These are phyloP conservation scores for Coemansia sp. DNA, from an alignment of 192 early-diverging fungal species.

Conservation along the genomic window DNA sequence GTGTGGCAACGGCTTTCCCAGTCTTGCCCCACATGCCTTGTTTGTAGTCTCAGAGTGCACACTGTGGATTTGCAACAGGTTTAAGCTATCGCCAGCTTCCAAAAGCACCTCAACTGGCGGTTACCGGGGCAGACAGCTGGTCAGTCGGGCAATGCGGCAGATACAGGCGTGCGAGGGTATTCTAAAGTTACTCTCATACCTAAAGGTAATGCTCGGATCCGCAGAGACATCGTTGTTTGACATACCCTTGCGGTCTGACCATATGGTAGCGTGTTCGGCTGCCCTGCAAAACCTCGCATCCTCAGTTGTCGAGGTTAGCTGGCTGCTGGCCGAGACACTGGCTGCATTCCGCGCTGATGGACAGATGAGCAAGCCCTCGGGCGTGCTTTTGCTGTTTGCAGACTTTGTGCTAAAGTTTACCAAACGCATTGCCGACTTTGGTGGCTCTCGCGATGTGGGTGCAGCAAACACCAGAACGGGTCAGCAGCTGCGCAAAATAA, in stretches of 20 bases:
- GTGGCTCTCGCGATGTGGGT: conserved; percentile 5
- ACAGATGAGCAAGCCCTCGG: conserved; percentile 21
- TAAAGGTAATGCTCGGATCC: conserved; percentile 13
- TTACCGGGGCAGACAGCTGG: conserved; percentile 25
- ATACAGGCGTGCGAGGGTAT: conserved; percentile 30
- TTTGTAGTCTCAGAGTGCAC: conserved; percentile 40
- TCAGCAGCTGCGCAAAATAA: conserved; percentile 26
- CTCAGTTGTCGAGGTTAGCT: conserved; percentile 44
- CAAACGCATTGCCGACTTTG: conserved; percentile 28
- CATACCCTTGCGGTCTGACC: conserved; percentile 9
- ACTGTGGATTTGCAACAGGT: conserved; percentile 24
- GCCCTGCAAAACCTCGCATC: conserved; percentile 30
- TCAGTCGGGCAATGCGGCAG: conserved; percentile 37
- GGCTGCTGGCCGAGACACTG: conserved; percentile 36
- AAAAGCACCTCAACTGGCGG: background rate
- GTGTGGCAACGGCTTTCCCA: conserved; percentile 29
- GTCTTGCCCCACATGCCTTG: conserved; percentile 25
- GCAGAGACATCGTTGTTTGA: conserved; percentile 8
- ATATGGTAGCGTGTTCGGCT: background rate
- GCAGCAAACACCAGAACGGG: background rate
- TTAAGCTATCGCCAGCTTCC: background rate
- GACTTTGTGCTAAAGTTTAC: conserved; percentile 36
- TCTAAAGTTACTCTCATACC: conserved; percentile 28
- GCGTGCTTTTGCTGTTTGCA: conserved; percentile 25
- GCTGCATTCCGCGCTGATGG: conserved; percentile 25